Conservation (phyloP, 768 basidiomycete genomes). For the Rhizopogon sp. region DNA sequence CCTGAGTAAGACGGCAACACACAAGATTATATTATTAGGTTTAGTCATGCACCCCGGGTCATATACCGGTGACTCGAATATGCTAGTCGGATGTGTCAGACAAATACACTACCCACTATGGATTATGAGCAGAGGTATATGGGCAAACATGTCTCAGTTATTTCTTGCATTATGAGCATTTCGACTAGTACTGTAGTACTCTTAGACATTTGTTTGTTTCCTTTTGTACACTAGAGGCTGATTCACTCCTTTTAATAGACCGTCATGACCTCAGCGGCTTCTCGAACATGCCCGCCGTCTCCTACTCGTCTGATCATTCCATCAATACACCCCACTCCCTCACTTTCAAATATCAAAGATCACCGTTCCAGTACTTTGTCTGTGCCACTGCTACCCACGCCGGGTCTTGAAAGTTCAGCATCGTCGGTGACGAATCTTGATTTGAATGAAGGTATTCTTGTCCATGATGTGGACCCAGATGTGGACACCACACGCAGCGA, state of each 20-base stretch:
- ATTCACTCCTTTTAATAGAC: neutral
- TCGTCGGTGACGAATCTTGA: conserved; percentile 70
- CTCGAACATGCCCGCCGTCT: neutral
- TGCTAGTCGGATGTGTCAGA: too few relatives aligned
- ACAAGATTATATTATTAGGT: too few relatives aligned
- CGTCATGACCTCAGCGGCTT: neutral
- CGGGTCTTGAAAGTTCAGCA: conserved; percentile 55
- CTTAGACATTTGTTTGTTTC: too few relatives aligned
- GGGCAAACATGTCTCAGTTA: too few relatives aligned
- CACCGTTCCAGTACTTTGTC: neutral
- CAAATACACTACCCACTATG: too few relatives aligned
- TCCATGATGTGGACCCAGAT: conserved; percentile 67
- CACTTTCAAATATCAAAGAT: neutral
- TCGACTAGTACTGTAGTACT: too few relatives aligned
- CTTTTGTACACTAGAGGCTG: too few relatives aligned
- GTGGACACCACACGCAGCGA: conserved; percentile 52
- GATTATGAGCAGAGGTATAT: too few relatives aligned
- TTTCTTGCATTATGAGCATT: too few relatives aligned
- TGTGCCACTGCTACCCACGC: conserved; percentile 24
- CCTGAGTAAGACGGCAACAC: too few relatives aligned
- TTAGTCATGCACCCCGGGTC: too few relatives aligned
- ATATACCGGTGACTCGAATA: too few relatives aligned
- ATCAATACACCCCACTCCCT: neutral
- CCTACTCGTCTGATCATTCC: neutral
- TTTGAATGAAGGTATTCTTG: conserved; percentile 60